Conservation (phyloP, 2,329 filamentous ascomycete genomes). For the Fusarium chaquense region DNA sequence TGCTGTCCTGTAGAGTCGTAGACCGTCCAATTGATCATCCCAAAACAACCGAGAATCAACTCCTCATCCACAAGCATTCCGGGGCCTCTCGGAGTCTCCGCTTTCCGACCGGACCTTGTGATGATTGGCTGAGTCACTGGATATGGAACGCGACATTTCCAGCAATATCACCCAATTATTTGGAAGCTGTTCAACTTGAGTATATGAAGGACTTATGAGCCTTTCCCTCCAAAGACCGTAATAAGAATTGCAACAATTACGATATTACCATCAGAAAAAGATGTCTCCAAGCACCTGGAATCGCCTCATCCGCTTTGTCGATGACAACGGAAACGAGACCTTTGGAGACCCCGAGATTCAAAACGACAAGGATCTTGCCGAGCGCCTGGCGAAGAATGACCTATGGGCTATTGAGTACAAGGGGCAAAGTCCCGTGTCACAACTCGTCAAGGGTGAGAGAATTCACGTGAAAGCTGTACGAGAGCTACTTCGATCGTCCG, state of each 20-base stretch:
- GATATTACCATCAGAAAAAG: conserved; percentile 3
- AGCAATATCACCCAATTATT: neutral
- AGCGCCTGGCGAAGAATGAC: conserved; percentile 40
- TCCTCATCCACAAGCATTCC: neutral
- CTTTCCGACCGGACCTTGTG: conserved; percentile 41
- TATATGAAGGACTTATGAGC: conserved; percentile 13
- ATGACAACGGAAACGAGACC: conserved; percentile 49
- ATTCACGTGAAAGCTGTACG: conserved; percentile 50
- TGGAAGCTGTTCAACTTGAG: neutral
- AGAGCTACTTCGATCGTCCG: conserved; percentile 48
- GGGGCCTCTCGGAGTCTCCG: neutral
- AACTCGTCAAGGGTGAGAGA: conserved; percentile 46
- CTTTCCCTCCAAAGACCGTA: accelerated
- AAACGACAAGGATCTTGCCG: conserved; percentile 45
- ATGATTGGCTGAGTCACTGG: conserved; percentile 32
- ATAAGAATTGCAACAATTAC: conserved; percentile 18
- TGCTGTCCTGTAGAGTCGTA: neutral
- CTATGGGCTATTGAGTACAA: conserved; percentile 50
- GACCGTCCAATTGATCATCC: neutral
- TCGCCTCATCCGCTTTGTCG: conserved; percentile 53
- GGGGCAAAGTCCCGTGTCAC: conserved; percentile 45
- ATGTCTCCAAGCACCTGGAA: conserved; percentile 48
- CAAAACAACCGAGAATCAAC: conserved; percentile 5
- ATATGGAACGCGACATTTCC: neutral
- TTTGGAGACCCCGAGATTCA: conserved; percentile 52